These are phyloP conservation scores for Annulohypoxylon truncatum DNA, from an alignment of 2,329 filamentous ascomycete species.

Conservation along the genomic window DNA sequence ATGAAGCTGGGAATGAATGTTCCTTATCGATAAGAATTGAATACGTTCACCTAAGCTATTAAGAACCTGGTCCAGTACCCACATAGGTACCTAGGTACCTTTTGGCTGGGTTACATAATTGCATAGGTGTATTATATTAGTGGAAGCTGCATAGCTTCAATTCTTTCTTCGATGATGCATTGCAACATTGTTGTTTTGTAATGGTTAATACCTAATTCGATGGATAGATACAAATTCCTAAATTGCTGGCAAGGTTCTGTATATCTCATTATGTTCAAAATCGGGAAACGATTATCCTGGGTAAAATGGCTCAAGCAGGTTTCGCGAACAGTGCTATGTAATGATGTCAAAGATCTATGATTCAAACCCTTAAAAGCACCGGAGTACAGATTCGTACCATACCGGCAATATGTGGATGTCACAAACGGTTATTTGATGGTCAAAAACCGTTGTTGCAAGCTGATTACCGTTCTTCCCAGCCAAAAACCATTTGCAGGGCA, in stretches of 20 bases:
- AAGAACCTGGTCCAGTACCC: not conserved
- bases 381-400: not conserved
- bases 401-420: too few species aligned
- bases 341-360: not conserved
- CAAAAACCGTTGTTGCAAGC: too few species aligned
- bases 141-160: not conserved
- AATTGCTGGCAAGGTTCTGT: not conserved
- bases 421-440: too few species aligned
- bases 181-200: not conserved
- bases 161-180: not conserved
- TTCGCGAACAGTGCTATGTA: not conserved
- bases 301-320: not conserved
- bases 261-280: not conserved
- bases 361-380: not conserved
- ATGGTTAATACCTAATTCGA: not conserved
- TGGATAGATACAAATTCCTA: not conserved
- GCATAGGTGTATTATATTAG: not conserved
- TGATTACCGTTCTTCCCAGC: too few species aligned
- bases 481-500: too few species aligned
- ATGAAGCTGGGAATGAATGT: constrained; percentile 1
- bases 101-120: not conserved
- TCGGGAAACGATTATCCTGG: not conserved
- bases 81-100: not conserved
- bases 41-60: not conserved
- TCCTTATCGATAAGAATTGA: constrained; percentile 29